A percentile compares a stretch with the other conserved stretches of the same genome.
Conservation (phyloP, 2,329 filamentous ascomycete genomes). For the Aspergillus persii region DNA sequence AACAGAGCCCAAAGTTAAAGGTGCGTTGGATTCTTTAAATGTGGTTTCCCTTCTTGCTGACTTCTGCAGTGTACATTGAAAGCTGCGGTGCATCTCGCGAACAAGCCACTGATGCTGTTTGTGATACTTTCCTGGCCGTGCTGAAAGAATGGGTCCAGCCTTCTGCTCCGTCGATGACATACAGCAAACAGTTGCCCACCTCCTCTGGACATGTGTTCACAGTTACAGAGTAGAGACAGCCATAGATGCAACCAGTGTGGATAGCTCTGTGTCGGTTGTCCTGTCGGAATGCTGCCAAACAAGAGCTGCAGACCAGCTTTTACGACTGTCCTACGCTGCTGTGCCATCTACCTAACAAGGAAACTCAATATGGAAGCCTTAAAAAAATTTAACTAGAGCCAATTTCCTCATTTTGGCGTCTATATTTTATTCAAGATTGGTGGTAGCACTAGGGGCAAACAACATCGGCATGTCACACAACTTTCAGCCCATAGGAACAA, state of each 20-base stretch:
- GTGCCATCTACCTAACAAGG: neutral
- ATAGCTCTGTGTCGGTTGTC: neutral
- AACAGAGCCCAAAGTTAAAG: slow-evolving; percentile 67
- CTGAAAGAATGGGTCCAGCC: slow-evolving; percentile 39
- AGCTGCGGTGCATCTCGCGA: slow-evolving; percentile 37
- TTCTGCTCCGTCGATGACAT: slow-evolving; percentile 39
- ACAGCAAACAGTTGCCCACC: slow-evolving; percentile 33
- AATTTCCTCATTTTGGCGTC: neutral
- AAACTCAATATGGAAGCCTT: neutral
- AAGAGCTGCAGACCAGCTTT: neutral
- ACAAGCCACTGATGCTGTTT: slow-evolving; percentile 37
- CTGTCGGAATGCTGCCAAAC: neutral
- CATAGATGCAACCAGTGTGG: neutral
- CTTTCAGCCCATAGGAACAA: neutral
- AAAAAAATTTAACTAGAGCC: neutral
- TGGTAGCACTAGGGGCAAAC: slow-evolving; percentile 3
- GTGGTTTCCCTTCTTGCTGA: neutral
- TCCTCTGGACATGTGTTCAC: slow-evolving; percentile 37
- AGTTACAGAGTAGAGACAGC: neutral
- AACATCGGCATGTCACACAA: slow-evolving; percentile 5
- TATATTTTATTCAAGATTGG: neutral
- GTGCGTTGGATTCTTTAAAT: slow-evolving; percentile 28
- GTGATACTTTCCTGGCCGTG: slow-evolving; percentile 36
- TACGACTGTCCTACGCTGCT: neutral
- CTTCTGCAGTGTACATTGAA: slow-evolving; percentile 41